These are phyloP conservation scores for Alternaria ventricosa DNA, from an alignment of 2,329 filamentous ascomycete genomes.

Conservation along the genomic window DNA sequence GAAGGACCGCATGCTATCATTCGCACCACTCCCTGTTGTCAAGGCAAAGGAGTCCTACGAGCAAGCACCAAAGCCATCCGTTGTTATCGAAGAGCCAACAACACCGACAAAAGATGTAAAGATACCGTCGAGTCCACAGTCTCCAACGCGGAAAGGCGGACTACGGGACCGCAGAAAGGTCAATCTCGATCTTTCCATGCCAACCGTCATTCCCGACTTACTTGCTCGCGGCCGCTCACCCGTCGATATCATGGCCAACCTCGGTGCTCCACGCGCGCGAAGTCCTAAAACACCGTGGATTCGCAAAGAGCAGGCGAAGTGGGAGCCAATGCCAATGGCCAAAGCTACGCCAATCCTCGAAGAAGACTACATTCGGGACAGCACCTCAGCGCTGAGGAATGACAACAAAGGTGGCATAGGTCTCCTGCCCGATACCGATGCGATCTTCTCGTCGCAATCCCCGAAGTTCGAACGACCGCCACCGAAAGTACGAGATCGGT, in stretches of 20 bases:
- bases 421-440: constrained; percentile 16
- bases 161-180: constrained; percentile 39
- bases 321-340: constrained; percentile 10
- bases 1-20: constrained; percentile 16
- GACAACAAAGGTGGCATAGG: background rate
- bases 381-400: background rate
- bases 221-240: constrained; percentile 26
- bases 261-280: constrained; percentile 30
- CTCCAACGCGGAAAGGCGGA: constrained; percentile 14
- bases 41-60: constrained; percentile 1
- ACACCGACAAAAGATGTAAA: background rate
- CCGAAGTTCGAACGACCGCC: constrained; percentile 15
- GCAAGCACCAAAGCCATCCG: background rate
- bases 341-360: constrained; percentile 21
- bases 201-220: constrained; percentile 24
- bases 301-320: constrained; percentile 14
- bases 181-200: constrained; percentile 37
- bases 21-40: constrained; percentile 2
- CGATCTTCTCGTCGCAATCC: constrained; percentile 6
- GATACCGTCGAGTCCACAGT: background rate
- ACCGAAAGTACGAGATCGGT: constrained; percentile 17
- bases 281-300: constrained; percentile 38
- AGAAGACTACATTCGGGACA: constrained; percentile 13
- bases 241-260: constrained; percentile 13
- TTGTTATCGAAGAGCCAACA: background rate